Base-by-base conservation (phyloP, 257 asterid species). In the Solanum appendiculatum region DNA sequence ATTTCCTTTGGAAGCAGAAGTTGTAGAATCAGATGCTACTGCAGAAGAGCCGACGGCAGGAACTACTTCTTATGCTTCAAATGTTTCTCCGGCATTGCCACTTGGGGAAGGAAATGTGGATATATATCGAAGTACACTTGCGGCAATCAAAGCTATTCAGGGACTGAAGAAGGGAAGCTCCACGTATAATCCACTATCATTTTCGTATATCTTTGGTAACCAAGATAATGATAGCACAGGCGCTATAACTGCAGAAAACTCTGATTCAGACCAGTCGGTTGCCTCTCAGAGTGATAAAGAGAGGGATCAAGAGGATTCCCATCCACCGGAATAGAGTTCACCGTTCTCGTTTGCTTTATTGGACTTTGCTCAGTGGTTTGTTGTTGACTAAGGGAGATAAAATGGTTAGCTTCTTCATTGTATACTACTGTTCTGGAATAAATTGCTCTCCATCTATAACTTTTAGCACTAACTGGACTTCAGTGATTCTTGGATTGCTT, bases 1-100 rank as follows among this genome's bases (percentile, higher is more conserved):
- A 63, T 93, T 96, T 80, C 99, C 99, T 4, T 77, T 89, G 51
- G 92, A 92, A 90, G 95, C 98, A 2, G 98, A 94, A 91, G 96
- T 97, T 63, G 91, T 94, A 10, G 97, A 95, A 91, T 85, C 96
- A 12, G 70, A 90, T 85, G 83, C 88, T 66, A 68, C 56, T 87
- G 85, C 89, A 48, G 93, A 77, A 86, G 90, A 84, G 78, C 36
- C 44, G 31, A 29, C 69, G 10, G 85, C 83, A 66, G 86, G 84
- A 83, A 81, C 88, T 23, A 86, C 88, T 36, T 58, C 87, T 25
- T 86, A 89, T 44, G 25, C 37, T 51, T 82, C 92, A 15, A 89
- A 87, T 56, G 86, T 89, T 46, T 86, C 90, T 40, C 37, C 86
- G 15, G 93, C 81, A 7, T 56, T 82, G 70, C 74, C 89, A 25